Evolutionary conservation across 768 basidiomycete genomes (phyloP), one percentile per base, ranked within the genome.

Genomic region (Trametes cinnabarina): DNA sequence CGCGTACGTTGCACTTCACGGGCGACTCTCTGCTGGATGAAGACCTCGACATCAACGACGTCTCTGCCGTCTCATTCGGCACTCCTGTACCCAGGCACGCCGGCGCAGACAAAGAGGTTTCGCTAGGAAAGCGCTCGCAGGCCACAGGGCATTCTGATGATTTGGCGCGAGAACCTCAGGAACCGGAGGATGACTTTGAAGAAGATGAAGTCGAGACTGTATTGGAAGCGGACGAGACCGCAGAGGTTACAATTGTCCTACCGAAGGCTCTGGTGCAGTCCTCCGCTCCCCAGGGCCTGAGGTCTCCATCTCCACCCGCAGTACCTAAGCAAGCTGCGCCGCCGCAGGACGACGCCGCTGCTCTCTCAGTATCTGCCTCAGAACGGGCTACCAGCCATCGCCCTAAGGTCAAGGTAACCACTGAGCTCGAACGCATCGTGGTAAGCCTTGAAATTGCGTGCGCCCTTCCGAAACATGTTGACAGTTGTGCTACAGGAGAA

Each of bases 21-120:
- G 82, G 85, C 39, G 84, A 83, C 57, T 74, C 84, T 14, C 73
- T 87, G 26, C 69, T 84, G 67, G 81, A 88, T 61, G 88, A 90
- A 62, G 73, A 82, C 19, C 78, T 83, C 3, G 83, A 88, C 63
- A 71, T 87, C 28, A 79, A 58, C 58, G 47, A 75, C 75, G 55
- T 76, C 15, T 64, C 66, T 19, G 68, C 65, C 0, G 52, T 63
- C 2, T 68, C 77, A 3, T 84, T 86, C 28, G 68, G 72, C 14
- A 81, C 72, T 43, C 79, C 79, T 0, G 74, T 80, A 15, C 35
- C 49, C 12, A 30, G 23, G 1, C 39, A 26, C 4, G 53, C 43
- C 40, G 47, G 22, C 9, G 6, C 20, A 1, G 32, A 35, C 1
- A 26, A 19, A 30, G 10, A 17, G 3, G 6, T 37, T 28, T 14